Percentiles rank a stretch among this genome's conserved stretches.
Conservation (phyloP, 495 filamentous ascomycete species). For the Lasiosphaeria hispida region DNA sequence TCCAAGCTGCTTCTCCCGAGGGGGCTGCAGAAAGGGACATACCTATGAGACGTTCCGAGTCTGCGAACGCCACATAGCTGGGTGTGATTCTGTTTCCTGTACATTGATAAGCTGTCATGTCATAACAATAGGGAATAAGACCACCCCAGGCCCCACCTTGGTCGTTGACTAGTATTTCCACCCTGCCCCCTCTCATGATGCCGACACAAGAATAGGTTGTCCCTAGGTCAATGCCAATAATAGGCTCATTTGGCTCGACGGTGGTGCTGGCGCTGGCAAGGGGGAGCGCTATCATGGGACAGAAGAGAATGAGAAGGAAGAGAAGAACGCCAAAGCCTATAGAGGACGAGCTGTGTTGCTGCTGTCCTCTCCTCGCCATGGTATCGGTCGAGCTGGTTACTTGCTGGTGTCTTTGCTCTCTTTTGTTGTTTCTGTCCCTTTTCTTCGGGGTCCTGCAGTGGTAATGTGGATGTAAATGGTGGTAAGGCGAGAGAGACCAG, state of each 20-base stretch:
- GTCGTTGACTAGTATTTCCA: conserved; percentile 90
- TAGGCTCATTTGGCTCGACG: conserved; percentile 36
- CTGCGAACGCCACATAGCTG: conserved; percentile 93
- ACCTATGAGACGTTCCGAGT: conserved; percentile 59
- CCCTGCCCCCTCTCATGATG: conserved; percentile 92
- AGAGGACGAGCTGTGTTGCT: conserved; percentile 2
- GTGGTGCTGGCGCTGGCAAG: conserved; percentile 59
- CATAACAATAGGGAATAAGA: not conserved
- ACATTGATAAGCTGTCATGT: not conserved
- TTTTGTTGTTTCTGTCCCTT: not conserved
- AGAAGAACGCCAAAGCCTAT: conserved; percentile 66
- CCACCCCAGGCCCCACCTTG: conserved; percentile 43
- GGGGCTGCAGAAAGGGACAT: not conserved
- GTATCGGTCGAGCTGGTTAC: not conserved
- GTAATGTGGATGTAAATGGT: not conserved
- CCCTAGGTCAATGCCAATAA: conserved; percentile 96
- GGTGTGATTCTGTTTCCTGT: conserved; percentile 91
- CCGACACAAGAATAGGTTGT: conserved; percentile 97
- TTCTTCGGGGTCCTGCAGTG: not conserved
- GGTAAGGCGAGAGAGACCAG: too few relatives aligned
- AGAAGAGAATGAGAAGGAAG: conserved; percentile 79
- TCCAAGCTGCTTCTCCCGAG: not conserved
- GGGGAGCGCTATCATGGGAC: conserved; percentile 62
- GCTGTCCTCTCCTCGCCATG: not conserved
- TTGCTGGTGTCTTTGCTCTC: not conserved